Evolutionary conservation across 345 rosid species (phyloP), one percentile per base, ranked within the genome.

Genomic region (Camelina hispida): DNA sequence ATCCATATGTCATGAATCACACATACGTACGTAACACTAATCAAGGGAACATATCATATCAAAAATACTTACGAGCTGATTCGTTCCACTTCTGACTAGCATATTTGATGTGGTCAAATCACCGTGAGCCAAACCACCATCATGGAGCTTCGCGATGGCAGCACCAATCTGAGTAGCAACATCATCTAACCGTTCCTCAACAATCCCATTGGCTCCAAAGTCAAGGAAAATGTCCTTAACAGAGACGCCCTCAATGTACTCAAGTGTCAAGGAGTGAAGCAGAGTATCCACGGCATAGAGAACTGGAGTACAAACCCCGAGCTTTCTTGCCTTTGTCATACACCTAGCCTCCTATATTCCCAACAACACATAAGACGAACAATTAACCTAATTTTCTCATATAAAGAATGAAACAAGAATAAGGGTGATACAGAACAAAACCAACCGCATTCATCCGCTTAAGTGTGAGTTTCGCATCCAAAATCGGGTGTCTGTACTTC

Each of bases 51-150:
- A 47, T 58, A 23, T 53, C 11, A 37, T n/a, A n/a, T n/a, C n/a
- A n/a, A n/a, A 68, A 54, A 74, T 1, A 52, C 75, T 57, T 76
- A 93, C 98, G 85, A 93, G 76, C 78, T 85, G 89, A 80, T 91
- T 88, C 25, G 84, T 83, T 58, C 81, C 90, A 46, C 72, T 80
- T 63, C 85, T 82, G 58, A 91, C 72, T 66, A 96, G 74, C 97
- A 96, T 93, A 79, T 96, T 93, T 28, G 97, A 91, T 0, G 99
- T 96, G 74, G 99, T 96, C 69, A 93, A 82, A 73, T 96, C 99
- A 37, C 99, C 99, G 71, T 96, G 99, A 79, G 91, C 73, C 66
- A 96, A 96, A 51, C 98, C 99, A 59, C 98, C 98, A 46, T 91
- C 99, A 73, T 96, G 99, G 18, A 93, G 81, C 77, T 96, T 96